Evolutionary conservation across 106 monocot species (phyloP), one percentile per base, ranked within the genome.

Genomic region (Gastrodia elata): DNA sequence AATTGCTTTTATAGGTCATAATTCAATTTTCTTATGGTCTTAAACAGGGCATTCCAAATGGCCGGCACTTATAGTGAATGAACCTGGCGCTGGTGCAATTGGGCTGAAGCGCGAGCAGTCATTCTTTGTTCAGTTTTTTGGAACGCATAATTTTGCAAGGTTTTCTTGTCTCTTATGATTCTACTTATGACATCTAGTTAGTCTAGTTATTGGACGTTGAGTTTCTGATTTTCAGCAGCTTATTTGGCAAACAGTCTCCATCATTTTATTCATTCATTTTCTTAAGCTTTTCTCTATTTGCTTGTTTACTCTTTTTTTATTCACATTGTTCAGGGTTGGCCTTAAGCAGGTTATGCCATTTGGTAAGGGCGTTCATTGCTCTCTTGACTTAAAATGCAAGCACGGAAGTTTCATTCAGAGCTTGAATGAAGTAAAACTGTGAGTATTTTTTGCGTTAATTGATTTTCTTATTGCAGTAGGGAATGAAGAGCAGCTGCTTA

Each of bases 71-170:
- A 76, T 98, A 68, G 79, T 92, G 16, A 73, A 87, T 83, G 97
- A 98, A 83, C 80, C 88, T 52, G 38, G 74, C 78, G 22, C 87
- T 79, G 69, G 76, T 46, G 81, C 79, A 64, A 79, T 71, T 22
- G 76, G 70, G 8, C 73, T 83, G 70, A 91, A 93, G 83, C 71
- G 65, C 40, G 80, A 92, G 38, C 83, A 81, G 79, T 84, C 83
- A 33, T 74, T 98, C 81, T 69, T 84, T 80, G 93, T 98, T 49
- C 97, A 93, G 58, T 98, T 98, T 77, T 98, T 98, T 81, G 97
- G 93, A 65, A 91, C 97, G 36, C 93, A 98, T 85, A 93, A 98
- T 91, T 98, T 98, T 80, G 93, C 97, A 83, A 93, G 97, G 97
- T 98, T 68, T 39, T 38, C 3, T 18, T n/a, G 39, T 61, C 28